A percentile compares a stretch with the other conserved stretches of the same genome.
Conservation (phyloP, 306 rosid species). For the Sphenostylis stenocarpa region DNA sequence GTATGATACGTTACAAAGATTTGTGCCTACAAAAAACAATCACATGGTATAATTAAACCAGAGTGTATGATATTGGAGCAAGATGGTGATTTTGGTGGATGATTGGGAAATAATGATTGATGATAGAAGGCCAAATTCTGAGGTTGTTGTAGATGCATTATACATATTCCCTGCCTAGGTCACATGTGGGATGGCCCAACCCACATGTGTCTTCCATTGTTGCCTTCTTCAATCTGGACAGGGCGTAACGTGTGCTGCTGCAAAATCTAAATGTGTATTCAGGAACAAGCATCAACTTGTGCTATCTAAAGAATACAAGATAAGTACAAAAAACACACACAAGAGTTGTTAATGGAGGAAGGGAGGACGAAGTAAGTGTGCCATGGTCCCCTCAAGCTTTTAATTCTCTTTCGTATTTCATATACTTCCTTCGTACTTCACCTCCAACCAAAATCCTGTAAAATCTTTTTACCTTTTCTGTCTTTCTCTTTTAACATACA, state of each 20-base stretch:
- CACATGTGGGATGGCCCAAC: slow-evolving; percentile 20
- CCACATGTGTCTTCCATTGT: slow-evolving; percentile 9
- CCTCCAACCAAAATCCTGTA: too few species aligned
- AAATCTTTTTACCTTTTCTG: too few species aligned
- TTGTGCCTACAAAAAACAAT: background rate
- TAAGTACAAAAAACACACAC: background rate
- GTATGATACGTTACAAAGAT: background rate
- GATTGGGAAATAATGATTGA: background rate
- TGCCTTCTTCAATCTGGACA: slow-evolving; percentile 1
- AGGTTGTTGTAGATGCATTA: background rate
- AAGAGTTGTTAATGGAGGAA: too few species aligned
- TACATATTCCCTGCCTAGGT: background rate
- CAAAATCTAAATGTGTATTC: background rate
- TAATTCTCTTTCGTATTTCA: background rate
- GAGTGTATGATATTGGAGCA: background rate
- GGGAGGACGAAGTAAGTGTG: too few species aligned
- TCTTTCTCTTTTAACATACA: too few species aligned
- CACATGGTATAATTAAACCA: background rate
- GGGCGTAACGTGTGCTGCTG: background rate
- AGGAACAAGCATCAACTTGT: background rate
- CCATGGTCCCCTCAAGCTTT: background rate
- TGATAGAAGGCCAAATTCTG: background rate
- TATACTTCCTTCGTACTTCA: too few species aligned
- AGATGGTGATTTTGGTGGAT: background rate
- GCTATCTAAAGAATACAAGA: background rate